Evolutionary conservation across 768 basidiomycete species (phyloP).

Genomic region (Wakefieldia striispora): DNA sequence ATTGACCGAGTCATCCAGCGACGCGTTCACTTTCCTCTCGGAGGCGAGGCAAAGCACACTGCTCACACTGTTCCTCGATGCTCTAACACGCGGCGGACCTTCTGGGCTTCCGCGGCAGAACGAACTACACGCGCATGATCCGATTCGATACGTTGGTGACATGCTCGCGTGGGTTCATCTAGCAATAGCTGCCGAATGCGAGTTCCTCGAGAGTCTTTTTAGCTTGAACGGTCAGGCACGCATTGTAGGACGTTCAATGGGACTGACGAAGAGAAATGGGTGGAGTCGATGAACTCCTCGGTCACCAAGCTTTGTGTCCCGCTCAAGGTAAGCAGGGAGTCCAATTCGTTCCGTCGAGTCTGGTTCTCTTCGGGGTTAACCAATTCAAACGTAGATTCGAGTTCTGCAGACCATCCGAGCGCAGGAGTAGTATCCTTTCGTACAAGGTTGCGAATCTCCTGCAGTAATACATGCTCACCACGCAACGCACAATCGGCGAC

Average conservation of each 20-base stretch:
- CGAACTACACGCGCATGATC: conserved; percentile 97
- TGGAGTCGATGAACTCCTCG: conserved; percentile 80
- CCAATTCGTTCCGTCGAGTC: background rate
- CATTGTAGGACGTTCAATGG: conserved; percentile 64
- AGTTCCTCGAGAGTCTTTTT: conserved; percentile 89
- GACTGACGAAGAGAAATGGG: conserved; percentile 74
- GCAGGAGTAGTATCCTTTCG: conserved; percentile 85
- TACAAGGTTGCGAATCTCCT: conserved; percentile 95
- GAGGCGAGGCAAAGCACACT: conserved; percentile 81
- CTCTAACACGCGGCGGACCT: conserved; percentile 84
- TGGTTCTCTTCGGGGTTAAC: background rate
- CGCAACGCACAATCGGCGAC: conserved; percentile 89
- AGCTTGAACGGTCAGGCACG: conserved; percentile 49
- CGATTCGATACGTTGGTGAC: conserved; percentile 93
- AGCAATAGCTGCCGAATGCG: conserved; percentile 89
- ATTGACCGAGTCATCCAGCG: conserved; percentile 40
- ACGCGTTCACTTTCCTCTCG: conserved; percentile 73
- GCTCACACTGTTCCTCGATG: conserved; percentile 78
- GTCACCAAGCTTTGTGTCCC: conserved; percentile 85
- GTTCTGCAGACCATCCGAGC: conserved; percentile 92
- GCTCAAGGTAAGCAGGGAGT: conserved; percentile 59
- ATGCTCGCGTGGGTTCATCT: conserved; percentile 99
- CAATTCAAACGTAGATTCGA: conserved; percentile 52
- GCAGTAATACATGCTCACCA: conserved; percentile 91
- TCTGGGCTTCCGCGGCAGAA: conserved; percentile 88